Evolutionary conservation across 768 basidiomycete species (phyloP), one percentile per base, ranked within the genome.

Genomic region (Suillus lakei): DNA sequence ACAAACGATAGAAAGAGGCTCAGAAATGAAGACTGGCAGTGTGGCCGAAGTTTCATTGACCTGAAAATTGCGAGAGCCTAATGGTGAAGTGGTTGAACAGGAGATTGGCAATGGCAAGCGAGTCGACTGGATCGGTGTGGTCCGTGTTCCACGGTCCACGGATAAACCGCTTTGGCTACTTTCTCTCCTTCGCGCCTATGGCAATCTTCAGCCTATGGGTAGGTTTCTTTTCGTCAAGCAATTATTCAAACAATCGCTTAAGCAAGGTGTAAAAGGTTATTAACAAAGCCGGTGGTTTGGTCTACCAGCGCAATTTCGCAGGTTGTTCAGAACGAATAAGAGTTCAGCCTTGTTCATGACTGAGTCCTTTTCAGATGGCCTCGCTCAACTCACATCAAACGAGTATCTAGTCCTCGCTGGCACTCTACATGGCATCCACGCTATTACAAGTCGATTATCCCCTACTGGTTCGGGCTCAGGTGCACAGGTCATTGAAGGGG

Each of bases 281-380:
- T 73, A 99, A 98, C 79, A 99, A 99, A 82, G 98, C 98, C 16
- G 98, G 98, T 32, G 98, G 98, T 8, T 86, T 99, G 39, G 91
- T 98, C 51, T 99, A 96, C 80, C 92, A 96, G 70, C 87, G 93
- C 65, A 94, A 90, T 74, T 97, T 96, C 75, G 89, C 91, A 81
- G 95, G 96, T 93, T 68, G 55, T 82, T 74, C 62, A 59, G 18
- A 59, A 21, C 26, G 12, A 41, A 41, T 58, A 28, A 41, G 12
- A 62, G 23, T 48, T 38, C 28, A 30, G 51, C 34, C 12, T 13
- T 26, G 18, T n/a, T 9, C 60, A 38, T 44, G 60, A 68, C 60
- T 30, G 36, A 43, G 41, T 48, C 32, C 28, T 55, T 59, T 54
- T 32, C 76, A 98, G 98, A 96, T 69, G 96, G 95, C n/a, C 88